phyloP scores from a whole-genome alignment of 345 rosid species.

The Gossypium herbaceum region DNA sequence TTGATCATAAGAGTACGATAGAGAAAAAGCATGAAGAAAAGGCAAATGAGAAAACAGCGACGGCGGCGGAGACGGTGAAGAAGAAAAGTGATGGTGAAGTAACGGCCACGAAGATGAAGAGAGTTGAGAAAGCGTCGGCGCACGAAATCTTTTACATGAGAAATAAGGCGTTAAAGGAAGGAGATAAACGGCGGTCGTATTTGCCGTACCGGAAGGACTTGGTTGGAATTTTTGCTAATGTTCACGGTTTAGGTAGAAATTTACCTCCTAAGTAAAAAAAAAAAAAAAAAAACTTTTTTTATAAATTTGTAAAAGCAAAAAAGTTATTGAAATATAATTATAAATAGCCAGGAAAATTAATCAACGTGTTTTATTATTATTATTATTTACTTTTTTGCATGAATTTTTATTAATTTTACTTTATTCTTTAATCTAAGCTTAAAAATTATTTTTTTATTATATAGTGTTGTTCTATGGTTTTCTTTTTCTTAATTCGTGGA shows the following conservation, averaged over 20 bases:
- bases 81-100: not conserved
- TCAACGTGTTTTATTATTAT: not conserved
- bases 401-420: too few species aligned
- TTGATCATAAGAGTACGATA: not conserved
- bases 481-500: too few species aligned
- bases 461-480: too few species aligned
- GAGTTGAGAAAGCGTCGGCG: constrained; percentile 37
- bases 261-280: not conserved
- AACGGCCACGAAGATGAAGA: constrained; percentile 15
- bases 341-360: not conserved
- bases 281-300: not conserved
- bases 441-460: not conserved
- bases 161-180: constrained; percentile 57
- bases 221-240: constrained; percentile 53
- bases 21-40: constrained; percentile 11
- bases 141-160: constrained; percentile 69
- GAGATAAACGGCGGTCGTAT: constrained; percentile 54
- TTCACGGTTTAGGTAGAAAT: constrained; percentile 1
- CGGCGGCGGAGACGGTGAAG: not conserved
- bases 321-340: not conserved
- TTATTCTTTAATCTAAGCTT: not conserved
- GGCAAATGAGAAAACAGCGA: constrained; percentile 2
- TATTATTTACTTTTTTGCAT: not conserved
- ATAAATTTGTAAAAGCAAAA: not conserved
- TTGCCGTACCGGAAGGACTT: constrained; percentile 73